Evolutionary conservation across 371 early-diverging fungal genomes (phyloP).

Genomic region (Homolaphlyctis polyrhiza): DNA sequence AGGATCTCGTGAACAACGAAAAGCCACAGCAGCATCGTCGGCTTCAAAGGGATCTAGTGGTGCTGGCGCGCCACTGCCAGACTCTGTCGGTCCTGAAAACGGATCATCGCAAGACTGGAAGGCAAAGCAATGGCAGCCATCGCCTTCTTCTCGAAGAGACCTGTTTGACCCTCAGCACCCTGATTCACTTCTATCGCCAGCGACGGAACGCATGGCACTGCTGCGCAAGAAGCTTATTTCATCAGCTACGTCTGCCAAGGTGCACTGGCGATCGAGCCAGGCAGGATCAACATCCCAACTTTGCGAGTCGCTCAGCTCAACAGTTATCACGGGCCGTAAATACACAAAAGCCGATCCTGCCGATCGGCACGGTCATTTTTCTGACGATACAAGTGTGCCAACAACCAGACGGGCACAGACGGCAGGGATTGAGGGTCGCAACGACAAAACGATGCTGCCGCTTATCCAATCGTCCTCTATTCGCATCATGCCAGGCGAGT

Average conservation of each 20-base stretch:
- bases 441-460: not conserved
- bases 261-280: slow-evolving; percentile 5
- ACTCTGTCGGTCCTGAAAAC: no score
- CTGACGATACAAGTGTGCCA: not conserved
- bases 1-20: no score
- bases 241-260: slow-evolving; percentile 4
- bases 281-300: not conserved
- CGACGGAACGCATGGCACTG: not conserved
- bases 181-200: not conserved
- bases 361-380: not conserved
- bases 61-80: no score
- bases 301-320: not conserved
- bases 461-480: not conserved
- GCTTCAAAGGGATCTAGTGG: no score
- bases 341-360: not conserved
- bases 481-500: not conserved
- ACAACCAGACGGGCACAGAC: not conserved
- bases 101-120: no score
- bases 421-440: not conserved
- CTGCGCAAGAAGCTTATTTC: slow-evolving; percentile 4
- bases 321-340: not conserved
- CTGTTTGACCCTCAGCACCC: not conserved
- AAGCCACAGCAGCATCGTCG: no score
- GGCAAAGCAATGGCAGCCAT: no score
- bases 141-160: not conserved